Conservation (phyloP, 257 asterid genomes). For the Solanum bulbocastanum region DNA sequence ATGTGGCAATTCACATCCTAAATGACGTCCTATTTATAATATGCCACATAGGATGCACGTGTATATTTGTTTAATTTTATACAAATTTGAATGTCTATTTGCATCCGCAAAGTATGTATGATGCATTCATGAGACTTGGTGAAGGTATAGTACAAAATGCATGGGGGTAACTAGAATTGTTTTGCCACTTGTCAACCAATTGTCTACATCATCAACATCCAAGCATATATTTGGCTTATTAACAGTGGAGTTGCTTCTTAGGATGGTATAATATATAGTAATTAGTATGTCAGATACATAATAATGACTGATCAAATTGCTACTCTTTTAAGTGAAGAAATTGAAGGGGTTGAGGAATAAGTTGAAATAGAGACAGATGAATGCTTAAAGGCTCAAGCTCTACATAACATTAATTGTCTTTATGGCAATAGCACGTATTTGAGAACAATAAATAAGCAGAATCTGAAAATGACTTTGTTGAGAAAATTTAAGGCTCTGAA, state of each 20-base stretch:
- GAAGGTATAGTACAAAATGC: neutral
- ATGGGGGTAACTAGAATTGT: neutral
- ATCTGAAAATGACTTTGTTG: neutral
- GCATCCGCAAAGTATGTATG: too few species aligned
- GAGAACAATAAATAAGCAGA: neutral
- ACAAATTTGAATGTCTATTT: too few species aligned
- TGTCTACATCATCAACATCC: neutral
- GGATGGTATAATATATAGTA: neutral
- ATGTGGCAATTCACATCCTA: neutral
- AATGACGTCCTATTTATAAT: too few species aligned
- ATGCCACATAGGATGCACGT: fast-evolving
- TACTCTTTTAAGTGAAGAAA: slow-evolving; percentile 1
- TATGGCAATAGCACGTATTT: neutral
- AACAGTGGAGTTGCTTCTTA: neutral
- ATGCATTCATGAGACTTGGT: neutral
- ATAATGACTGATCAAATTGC: neutral
- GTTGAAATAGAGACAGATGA: neutral
- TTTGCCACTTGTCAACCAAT: neutral
- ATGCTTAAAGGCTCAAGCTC: neutral
- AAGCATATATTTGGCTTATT: neutral
- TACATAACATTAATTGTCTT: neutral
- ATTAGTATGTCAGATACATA: neutral
- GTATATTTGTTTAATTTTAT: too few species aligned
- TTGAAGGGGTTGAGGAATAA: neutral
- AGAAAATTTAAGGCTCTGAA: neutral